Base-by-base conservation (phyloP, 1,139 yeast species). In the Suhomyces bokatorum region DNA sequence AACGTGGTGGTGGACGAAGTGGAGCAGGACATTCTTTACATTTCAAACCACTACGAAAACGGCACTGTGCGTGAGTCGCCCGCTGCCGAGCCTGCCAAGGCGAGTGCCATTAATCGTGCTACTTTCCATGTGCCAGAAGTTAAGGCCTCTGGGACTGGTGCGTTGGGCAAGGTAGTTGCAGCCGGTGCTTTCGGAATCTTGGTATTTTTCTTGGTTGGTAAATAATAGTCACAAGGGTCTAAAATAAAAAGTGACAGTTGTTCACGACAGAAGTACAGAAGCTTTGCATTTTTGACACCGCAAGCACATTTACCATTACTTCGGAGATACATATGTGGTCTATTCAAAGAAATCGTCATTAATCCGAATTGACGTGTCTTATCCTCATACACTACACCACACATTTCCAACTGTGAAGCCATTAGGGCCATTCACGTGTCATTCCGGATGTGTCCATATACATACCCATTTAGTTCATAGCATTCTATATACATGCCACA, bases 1-100 rank as follows among this genome's bases (percentile, higher is more conserved):
- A 81, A 85, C 46, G 88, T 88, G 2, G 78, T 87, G 6, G 77
- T 87, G 30, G 95, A 85, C 54, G 69, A 75, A 27, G 77, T 70
- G 11, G 83, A 79, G 45, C 67, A 67, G 20, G 79, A 71, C 42
- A 57, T 77, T 33, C 60, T 77, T 39, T 67, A 65, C 45, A 54
- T 62, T n/a, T 56, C 66, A 22, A 63, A 61, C 46, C 69, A 63
- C 35, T 53, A 62, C 31, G 59, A 57, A 20, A 40, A 51, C 14
- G 67, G 67, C 2, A 37, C 40, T 1, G 20, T 32, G 28, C 12
- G 20, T 9, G 29, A 34, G 20, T 9, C 36, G 12, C 29, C 28
- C 11, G 36, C 12, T 10, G 12, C 9, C 4, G 35, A n/a, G 5
- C 6, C 32, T 4, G 30, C 15, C n/a, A 29, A 22, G 3, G 30